Base-by-base conservation (phyloP, 2,329 filamentous ascomycete genomes). In the Cladosporium sp. region DNA sequence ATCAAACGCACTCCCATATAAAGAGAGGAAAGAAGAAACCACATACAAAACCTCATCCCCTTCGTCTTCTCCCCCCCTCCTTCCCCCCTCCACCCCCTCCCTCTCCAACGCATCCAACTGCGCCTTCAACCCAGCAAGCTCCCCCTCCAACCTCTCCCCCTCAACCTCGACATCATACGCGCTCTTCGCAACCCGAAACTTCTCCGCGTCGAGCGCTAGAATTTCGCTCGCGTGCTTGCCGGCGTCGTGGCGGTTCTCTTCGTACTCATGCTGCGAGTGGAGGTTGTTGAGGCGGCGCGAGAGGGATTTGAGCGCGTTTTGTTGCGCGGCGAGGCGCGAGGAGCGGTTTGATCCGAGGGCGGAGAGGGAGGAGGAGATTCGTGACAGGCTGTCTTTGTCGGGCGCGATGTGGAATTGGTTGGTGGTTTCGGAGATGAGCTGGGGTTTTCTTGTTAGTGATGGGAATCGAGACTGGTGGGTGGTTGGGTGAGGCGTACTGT, bases 401-500 rank as follows among this genome's bases (percentile, higher is more conserved):
- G 88, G 88, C 16, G 81, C 77, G 63, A 92, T 95, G 74, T 95
- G 93, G 82, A 98, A 98, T 77, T 96, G 95, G 62, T 84, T 79
- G 63, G 94, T 86, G 36, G 91, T 95, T 73, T 94, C 86, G 66
- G 85, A 80, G 72, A 98, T 95, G 65, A 96, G 85, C 35, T 38
- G 33, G 51, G 55, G 40, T 57, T 51, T 38, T 43, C 47, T 27
- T 43, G 41, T 53, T 35, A 50, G 19, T 49, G 39, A 45, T 33
- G 43, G 30, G 7, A 18, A 49, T 16, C 20, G 19, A 18, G 8
- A 15, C 7, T 11, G n/a, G 38, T 13, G 38, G 15, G 16, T 43
- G 15, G 19, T 13, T 15, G 19, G 19, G 12, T 40, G 12, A n/a
- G 9, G 16, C 80, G 54, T 81, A 94, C 89, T 38, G 84, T 85